Base-by-base conservation (phyloP, 805 yeast species). In the Candida vaughaniae region DNA sequence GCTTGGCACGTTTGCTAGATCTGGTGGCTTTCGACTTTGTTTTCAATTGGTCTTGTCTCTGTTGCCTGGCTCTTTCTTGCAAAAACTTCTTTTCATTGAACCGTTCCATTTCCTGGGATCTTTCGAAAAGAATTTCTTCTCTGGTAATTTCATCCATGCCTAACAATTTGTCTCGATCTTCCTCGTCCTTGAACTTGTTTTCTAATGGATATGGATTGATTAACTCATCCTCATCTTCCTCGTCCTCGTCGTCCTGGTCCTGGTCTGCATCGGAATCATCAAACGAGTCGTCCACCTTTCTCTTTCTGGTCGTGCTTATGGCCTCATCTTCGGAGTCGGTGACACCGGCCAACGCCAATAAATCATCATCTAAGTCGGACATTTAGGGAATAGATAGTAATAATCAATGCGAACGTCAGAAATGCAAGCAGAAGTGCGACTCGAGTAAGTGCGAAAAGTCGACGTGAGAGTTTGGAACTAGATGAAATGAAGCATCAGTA, bases 291-390 rank as follows among this genome's bases (percentile, higher is more conserved):
- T 7, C 39, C 47, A 22, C 54, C 58, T 14, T 42, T 52, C 6
- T 59, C 68, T 4, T 56, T 66, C 1, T 59, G 70, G 1, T 55
- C 59, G 45, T 29, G 28, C 16, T 27, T 19, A 33, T 29, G 8
- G 15, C 36, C 22, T 49, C 56, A 12, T 43, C 46, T 29, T 45
- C 55, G n/a, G 53, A 47, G 38, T 51, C 62, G 8, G 57, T 49
- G 16, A 58, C 55, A 43, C 95, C 98, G 35, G 99, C 99, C 52
- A 93, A 77, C 15, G 96, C 98, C 56, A 91, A 77, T 66, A 93
- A 76, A 75, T 93, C 99, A 60, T 91, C 98, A 58, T 90, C 97
- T 55, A 88, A 78, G 51, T 68, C 95, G 43, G 90, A 82, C 95
- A 85, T 85, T 9, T 17, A 8, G 31, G 27, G n/a, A n/a, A n/a